Evolutionary conservation across 805 yeast species (phyloP).

Genomic region (Myxozyma vanderwaltii): DNA sequence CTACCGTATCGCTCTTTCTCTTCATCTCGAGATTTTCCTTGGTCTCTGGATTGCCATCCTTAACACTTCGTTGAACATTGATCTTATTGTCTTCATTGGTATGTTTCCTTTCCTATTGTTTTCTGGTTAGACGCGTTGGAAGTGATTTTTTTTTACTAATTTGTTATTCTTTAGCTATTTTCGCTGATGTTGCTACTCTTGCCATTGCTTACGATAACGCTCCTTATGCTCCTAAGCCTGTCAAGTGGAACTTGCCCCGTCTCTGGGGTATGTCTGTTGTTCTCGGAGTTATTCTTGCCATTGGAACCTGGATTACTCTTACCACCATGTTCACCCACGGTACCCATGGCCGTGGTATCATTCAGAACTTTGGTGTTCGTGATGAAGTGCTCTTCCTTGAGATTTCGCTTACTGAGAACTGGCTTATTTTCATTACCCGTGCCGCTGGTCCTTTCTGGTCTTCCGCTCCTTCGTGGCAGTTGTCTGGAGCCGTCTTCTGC

Average conservation of each 20-base stretch:
- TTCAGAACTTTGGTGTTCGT: conserved; percentile 92
- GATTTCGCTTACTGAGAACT: conserved; percentile 92
- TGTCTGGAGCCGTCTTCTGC: conserved; percentile 86
- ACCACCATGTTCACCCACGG: conserved; percentile 83
- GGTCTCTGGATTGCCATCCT: conserved; percentile 97
- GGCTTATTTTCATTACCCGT: conserved; percentile 96
- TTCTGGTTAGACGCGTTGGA: no score
- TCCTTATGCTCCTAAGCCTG: conserved; percentile 90
- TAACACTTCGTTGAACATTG: conserved; percentile 81
- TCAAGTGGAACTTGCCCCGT: conserved; percentile 95
- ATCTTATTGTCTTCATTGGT: conserved; percentile 84
- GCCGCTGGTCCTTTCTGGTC: conserved; percentile 99
- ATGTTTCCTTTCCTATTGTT: not conserved
- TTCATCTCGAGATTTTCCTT: conserved; percentile 90
- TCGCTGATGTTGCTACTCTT: conserved; percentile 80
- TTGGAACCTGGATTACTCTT: conserved; percentile 90
- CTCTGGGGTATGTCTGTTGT: conserved; percentile 79
- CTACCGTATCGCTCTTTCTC: conserved; percentile 94
- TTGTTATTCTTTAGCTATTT: no score
- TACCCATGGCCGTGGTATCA: conserved; percentile 77
- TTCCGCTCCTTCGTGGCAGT: conserved; percentile 93
- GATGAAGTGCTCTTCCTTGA: conserved; percentile 93
- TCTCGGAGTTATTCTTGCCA: conserved; percentile 66
- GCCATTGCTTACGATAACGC: conserved; percentile 91
- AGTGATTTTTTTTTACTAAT: no score